Conservation (phyloP, 306 rosid genomes). For the Medicago lupulina region DNA sequence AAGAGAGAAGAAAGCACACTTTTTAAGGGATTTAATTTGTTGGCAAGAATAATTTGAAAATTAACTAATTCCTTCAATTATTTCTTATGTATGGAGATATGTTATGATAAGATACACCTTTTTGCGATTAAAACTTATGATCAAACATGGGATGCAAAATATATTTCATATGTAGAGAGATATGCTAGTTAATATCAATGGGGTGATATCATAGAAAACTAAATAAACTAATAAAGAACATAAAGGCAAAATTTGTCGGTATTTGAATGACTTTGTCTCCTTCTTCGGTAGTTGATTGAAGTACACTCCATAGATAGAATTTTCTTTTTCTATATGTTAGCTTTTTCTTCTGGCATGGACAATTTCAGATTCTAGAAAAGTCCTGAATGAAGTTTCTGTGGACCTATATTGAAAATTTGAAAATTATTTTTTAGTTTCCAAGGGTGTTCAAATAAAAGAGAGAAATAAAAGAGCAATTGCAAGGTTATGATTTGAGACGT, state of each 20-base stretch:
- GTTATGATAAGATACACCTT: too few species aligned
- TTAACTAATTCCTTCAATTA: constrained; percentile 12
- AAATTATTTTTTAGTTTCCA: neutral
- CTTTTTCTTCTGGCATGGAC: constrained; percentile 32
- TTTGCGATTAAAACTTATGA: constrained; percentile 38
- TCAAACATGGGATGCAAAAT: constrained; percentile 9
- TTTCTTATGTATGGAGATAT: too few species aligned
- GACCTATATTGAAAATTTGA: too few species aligned
- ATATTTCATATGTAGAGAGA: neutral
- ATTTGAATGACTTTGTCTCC: constrained; percentile 26
- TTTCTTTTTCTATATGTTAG: constrained; percentile 2
- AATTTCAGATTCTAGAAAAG: neutral
- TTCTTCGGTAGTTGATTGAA: constrained; percentile 6
- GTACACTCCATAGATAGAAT: neutral
- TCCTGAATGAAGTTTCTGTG: too few species aligned
- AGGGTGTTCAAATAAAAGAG: neutral
- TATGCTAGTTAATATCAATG: constrained; percentile 38
- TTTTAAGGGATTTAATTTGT: constrained; percentile 1
- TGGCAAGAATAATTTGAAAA: constrained; percentile 16
- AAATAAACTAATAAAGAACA: neutral
- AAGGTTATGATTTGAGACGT: neutral
- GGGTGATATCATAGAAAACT: constrained; percentile 22
- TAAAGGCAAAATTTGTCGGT: constrained; percentile 45
- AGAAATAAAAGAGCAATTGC: neutral
- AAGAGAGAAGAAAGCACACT: neutral